Evolutionary conservation across 2,329 filamentous ascomycete species (phyloP).

Genomic region (Sodiomyces alkalinus): DNA sequence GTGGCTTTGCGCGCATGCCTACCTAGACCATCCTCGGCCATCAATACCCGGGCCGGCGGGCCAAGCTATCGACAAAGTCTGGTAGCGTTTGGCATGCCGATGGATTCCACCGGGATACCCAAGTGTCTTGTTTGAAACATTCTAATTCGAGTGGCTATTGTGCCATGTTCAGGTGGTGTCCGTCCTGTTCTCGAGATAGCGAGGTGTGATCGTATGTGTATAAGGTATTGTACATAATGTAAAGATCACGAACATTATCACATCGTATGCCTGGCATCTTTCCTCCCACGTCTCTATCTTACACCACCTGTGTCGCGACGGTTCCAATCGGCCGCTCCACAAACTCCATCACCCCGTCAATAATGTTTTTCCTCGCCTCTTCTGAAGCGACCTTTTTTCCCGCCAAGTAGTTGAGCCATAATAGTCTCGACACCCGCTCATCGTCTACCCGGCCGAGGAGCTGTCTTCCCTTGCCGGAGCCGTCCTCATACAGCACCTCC

Average conservation of each 20-base stretch:
- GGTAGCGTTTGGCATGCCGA: not conserved
- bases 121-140: no score
- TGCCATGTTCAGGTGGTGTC: no score
- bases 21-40: no score
- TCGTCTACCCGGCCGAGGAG: slow-evolving; percentile 59
- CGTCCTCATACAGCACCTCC: slow-evolving; percentile 50
- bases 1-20: no score
- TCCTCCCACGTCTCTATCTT: slow-evolving; percentile 9
- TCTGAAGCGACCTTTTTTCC: slow-evolving; percentile 82
- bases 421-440: slow-evolving; percentile 61
- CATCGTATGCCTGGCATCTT: not conserved
- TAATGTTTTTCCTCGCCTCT: slow-evolving; percentile 62
- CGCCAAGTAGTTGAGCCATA: slow-evolving; percentile 85
- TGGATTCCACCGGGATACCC: not conserved
- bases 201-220: no score
- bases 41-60: not conserved
- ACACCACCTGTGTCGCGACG: slow-evolving; percentile 62
- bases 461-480: slow-evolving; percentile 28
- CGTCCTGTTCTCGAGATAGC: no score
- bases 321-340: slow-evolving; percentile 80
- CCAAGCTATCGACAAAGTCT: not conserved
- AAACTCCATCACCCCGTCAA: slow-evolving; percentile 77
- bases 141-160: no score
- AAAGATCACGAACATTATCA: no score
- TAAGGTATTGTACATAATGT: no score